These are phyloP conservation scores for Diplodia scrobiculata DNA, from an alignment of 2,329 filamentous ascomycete species.

Conservation along the genomic window DNA sequence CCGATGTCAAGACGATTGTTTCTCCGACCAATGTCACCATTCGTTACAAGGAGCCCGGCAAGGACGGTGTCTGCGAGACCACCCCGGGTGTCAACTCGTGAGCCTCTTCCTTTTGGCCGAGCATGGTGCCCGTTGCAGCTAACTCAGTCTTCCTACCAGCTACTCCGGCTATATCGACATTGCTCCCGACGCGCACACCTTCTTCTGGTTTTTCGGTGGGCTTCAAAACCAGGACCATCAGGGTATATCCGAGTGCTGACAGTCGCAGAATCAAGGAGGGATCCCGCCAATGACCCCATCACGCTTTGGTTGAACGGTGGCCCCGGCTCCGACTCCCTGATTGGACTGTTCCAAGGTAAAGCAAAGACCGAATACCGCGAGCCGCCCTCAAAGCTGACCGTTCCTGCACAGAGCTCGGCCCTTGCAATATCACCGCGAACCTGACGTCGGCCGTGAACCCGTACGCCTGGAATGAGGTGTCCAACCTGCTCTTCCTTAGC, in stretches of 20 bases:
- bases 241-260: background rate
- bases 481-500: constrained; percentile 63
- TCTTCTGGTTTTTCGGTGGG: constrained; percentile 53
- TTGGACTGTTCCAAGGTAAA: constrained; percentile 57
- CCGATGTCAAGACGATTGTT: constrained; percentile 50
- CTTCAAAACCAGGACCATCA: background rate
- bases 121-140: no score
- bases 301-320: constrained; percentile 60
- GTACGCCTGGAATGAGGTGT: constrained; percentile 62
- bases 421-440: constrained; percentile 46
- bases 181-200: constrained; percentile 44
- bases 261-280: constrained; percentile 49
- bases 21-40: constrained; percentile 52
- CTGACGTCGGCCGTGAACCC: constrained; percentile 52
- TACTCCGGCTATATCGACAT: constrained; percentile 52
- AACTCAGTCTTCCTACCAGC: constrained; percentile 22
- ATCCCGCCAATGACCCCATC: constrained; percentile 52
- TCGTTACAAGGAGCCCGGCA: constrained; percentile 56
- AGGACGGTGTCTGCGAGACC: constrained; percentile 54
- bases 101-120: background rate
- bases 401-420: constrained; percentile 39
- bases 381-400: background rate
- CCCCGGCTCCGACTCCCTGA: constrained; percentile 56
- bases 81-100: constrained; percentile 55
- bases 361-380: background rate